Percentiles rank a stretch among this genome's conserved stretches.
phyloP scores from a whole-genome alignment of 805 yeast species.

The Myxozyma melibiosi region DNA sequence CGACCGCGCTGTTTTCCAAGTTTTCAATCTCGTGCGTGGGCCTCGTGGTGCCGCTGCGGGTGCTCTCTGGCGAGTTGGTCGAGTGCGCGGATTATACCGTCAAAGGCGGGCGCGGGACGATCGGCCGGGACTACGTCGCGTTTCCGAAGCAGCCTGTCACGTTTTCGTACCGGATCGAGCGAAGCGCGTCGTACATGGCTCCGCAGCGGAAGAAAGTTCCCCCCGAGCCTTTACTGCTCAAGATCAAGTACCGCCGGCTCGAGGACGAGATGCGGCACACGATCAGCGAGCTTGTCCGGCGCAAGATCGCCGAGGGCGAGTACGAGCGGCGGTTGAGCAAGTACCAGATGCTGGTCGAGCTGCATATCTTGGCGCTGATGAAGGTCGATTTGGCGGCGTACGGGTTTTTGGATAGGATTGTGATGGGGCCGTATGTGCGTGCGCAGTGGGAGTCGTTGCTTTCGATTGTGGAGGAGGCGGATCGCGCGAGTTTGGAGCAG shows the following conservation, averaged over 20 bases:
- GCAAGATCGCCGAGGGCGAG: background rate
- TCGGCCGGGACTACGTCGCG: constrained; percentile 49
- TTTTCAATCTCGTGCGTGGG: constrained; percentile 68
- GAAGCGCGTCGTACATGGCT: constrained; percentile 22
- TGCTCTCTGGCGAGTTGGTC: constrained; percentile 49
- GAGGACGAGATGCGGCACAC: constrained; percentile 31
- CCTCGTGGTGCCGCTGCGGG: constrained; percentile 54
- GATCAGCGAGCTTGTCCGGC: constrained; percentile 25
- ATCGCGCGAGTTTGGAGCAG: constrained; percentile 9
- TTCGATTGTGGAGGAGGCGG: constrained; percentile 11
- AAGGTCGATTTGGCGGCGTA: constrained; percentile 18
- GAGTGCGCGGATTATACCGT: constrained; percentile 41
- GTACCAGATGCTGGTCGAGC: constrained; percentile 12
- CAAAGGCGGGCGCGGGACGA: constrained; percentile 23
- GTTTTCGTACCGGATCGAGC: constrained; percentile 57
- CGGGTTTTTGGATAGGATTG: constrained; percentile 21
- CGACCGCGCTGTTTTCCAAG: constrained; percentile 59
- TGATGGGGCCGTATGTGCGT: constrained; percentile 11
- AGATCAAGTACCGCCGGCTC: constrained; percentile 42
- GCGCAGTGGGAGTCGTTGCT: constrained; percentile 19
- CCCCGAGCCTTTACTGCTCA: constrained; percentile 29
- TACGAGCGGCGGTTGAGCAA: background rate
- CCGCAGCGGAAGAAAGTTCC: background rate
- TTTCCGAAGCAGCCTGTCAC: constrained; percentile 72
- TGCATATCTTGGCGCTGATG: constrained; percentile 13